Percentiles rank a stretch among this genome's conserved stretches.
These are phyloP conservation scores for Microbotryum scabiosae DNA, from an alignment of 1,284 basidiomycete genomes.

Conservation along the genomic window DNA sequence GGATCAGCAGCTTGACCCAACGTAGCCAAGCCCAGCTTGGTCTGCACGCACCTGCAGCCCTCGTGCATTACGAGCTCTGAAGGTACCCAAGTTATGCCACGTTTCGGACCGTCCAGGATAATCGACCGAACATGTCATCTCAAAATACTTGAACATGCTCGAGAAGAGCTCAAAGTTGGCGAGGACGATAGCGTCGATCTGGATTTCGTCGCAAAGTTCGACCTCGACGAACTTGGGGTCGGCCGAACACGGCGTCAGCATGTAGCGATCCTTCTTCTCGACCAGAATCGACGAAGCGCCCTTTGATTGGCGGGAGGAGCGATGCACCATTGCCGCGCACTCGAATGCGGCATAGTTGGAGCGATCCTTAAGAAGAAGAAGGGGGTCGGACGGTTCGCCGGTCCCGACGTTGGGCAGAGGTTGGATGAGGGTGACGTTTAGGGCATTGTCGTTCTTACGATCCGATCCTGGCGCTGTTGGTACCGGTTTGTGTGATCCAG, in stretches of 20 bases:
- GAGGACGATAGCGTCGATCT: constrained; percentile 89
- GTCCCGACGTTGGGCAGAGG: constrained; percentile 23
- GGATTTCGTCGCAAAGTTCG: constrained; percentile 94
- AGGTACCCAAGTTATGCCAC: constrained; percentile 55
- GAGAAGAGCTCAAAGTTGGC: constrained; percentile 98
- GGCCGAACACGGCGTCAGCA: constrained; percentile 84
- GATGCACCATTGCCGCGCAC: constrained; percentile 86
- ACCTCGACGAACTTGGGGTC: constrained; percentile 76
- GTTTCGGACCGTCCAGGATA: constrained; percentile 33
- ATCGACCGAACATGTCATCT: constrained; percentile 48
- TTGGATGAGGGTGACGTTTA: constrained; percentile 13
- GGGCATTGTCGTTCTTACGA: background rate
- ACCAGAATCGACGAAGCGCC: constrained; percentile 76
- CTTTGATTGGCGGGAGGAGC: constrained; percentile 70
- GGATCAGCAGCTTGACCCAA: no score
- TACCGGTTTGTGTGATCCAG: background rate
- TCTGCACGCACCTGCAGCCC: constrained; percentile 69
- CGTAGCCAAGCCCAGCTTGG: no score
- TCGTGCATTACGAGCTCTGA: constrained; percentile 77
- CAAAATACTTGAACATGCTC: constrained; percentile 87
- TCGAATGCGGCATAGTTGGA: constrained; percentile 93
- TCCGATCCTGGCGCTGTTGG: background rate
- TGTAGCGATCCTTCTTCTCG: constrained; percentile 87
- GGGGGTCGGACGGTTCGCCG: constrained; percentile 25
- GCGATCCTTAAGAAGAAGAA: constrained; percentile 47